A percentile compares a stretch with the other conserved stretches of the same genome.
These are phyloP conservation scores for Penicillium taxi DNA, from an alignment of 495 filamentous ascomycete genomes.

Conservation along the genomic window DNA sequence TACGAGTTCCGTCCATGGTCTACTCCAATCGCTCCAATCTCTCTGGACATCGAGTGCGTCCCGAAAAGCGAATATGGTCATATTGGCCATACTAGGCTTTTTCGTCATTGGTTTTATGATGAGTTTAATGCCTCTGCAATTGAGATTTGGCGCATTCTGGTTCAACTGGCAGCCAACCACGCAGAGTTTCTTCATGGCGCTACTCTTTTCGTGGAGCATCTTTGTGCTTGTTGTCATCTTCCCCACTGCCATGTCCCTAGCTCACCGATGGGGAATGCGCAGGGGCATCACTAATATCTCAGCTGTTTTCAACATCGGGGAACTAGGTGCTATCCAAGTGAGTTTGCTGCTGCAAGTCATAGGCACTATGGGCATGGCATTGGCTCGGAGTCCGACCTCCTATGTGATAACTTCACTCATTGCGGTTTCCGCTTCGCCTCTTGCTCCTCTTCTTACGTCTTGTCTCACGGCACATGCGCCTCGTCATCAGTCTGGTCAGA, in stretches of 20 bases:
- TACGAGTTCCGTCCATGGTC: background rate
- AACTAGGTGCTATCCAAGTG: slow-evolving; percentile 3
- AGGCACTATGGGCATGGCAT: slow-evolving; percentile 1
- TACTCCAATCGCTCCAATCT: background rate
- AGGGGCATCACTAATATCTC: background rate
- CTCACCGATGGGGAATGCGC: background rate
- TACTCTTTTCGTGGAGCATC: slow-evolving; percentile 5
- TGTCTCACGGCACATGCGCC: slow-evolving; percentile 5
- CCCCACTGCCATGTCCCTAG: background rate
- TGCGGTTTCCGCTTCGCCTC: slow-evolving; percentile 3
- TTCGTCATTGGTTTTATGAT: slow-evolving; percentile 3
- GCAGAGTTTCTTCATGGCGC: slow-evolving; percentile 4
- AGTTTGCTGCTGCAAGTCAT: slow-evolving; percentile 1
- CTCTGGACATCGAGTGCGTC: background rate
- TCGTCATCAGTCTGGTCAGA: slow-evolving; percentile 1
- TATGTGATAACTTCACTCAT: slow-evolving; percentile 2
- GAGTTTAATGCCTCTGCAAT: background rate
- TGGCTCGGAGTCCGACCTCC: background rate
- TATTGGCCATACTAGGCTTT: slow-evolving; percentile 2
- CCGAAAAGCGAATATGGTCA: slow-evolving; percentile 1
- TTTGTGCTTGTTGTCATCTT: slow-evolving; percentile 4
- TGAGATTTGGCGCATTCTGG: slow-evolving; percentile 1
- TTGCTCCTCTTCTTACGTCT: slow-evolving; percentile 5
- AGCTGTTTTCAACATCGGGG: slow-evolving; percentile 1
- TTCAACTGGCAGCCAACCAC: slow-evolving; percentile 4